phyloP scores from a whole-genome alignment of 345 rosid species.

The Turritis glabra region DNA sequence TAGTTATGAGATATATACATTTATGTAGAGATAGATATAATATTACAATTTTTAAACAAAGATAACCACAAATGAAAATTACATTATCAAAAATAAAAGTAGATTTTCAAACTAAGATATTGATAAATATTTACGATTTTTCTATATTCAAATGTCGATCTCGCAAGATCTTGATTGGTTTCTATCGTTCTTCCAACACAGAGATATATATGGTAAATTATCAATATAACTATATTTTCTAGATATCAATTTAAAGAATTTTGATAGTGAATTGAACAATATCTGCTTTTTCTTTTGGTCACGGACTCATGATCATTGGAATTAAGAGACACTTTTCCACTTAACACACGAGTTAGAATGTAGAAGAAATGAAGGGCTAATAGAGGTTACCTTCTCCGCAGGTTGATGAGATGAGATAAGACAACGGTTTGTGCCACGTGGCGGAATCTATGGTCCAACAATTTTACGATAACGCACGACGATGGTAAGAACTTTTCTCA shows the following conservation, averaged over 20 bases:
- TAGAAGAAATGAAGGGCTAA: neutral
- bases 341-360: constrained; percentile 9
- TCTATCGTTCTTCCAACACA: neutral
- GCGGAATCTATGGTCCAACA: constrained; percentile 10
- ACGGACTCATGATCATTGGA: neutral
- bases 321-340: too few relatives aligned
- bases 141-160: too few relatives aligned
- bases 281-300: neutral
- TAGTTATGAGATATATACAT: too few relatives aligned
- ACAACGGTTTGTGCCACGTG: constrained; percentile 31
- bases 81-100: too few relatives aligned
- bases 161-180: too few relatives aligned
- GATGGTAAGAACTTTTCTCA: neutral
- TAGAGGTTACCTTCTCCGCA: neutral
- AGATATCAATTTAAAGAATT: neutral
- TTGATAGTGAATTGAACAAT: neutral
- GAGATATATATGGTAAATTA: neutral
- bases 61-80: too few relatives aligned
- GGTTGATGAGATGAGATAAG: too few relatives aligned
- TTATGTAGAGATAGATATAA: too few relatives aligned
- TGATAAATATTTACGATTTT: too few relatives aligned
- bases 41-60: too few relatives aligned
- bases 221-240: too few relatives aligned
- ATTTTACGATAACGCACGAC: constrained; percentile 24
- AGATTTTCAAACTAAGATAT: too few relatives aligned